Conservation (phyloP, 2,329 filamentous ascomycete species). For the Ploettnerulaceae sp. region DNA sequence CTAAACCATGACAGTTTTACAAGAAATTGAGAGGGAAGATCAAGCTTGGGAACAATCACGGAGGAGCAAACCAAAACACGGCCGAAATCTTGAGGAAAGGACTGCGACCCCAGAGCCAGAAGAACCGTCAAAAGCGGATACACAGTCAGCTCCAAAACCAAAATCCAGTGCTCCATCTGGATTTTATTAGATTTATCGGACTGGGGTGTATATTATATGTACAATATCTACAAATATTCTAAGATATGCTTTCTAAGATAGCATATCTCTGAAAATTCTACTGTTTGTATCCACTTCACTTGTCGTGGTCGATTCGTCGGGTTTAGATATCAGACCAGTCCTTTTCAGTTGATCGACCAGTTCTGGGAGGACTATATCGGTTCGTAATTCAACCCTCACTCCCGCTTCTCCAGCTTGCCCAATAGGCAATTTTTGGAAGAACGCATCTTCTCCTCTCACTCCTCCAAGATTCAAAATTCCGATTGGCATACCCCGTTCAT, state of each 20-base stretch:
- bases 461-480: conserved; percentile 86
- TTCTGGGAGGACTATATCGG: conserved; percentile 52
- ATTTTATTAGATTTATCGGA: conserved; percentile 28
- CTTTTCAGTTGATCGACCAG: conserved; percentile 47
- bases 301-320: conserved; percentile 28
- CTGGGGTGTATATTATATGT: conserved; percentile 22
- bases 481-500: conserved; percentile 77
- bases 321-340: conserved; percentile 26
- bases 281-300: conserved; percentile 27
- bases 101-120: conserved; percentile 6
- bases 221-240: conserved; percentile 17
- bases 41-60: conserved; percentile 36
- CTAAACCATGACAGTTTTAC: conserved; percentile 46
- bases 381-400: conserved; percentile 53
- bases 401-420: conserved; percentile 47
- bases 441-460: conserved; percentile 70
- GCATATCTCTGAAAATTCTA: conserved; percentile 53
- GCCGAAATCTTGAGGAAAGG: conserved; percentile 12
- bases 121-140: conserved; percentile 8
- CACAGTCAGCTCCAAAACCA: conserved; percentile 14
- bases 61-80: conserved; percentile 24
- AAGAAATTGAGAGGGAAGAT: conserved; percentile 62
- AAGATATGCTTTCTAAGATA: conserved; percentile 44
- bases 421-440: conserved; percentile 56
- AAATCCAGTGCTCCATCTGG: conserved; percentile 29